Conservation (phyloP, 1,284 basidiomycete genomes). For the Thecaphora frezii region DNA sequence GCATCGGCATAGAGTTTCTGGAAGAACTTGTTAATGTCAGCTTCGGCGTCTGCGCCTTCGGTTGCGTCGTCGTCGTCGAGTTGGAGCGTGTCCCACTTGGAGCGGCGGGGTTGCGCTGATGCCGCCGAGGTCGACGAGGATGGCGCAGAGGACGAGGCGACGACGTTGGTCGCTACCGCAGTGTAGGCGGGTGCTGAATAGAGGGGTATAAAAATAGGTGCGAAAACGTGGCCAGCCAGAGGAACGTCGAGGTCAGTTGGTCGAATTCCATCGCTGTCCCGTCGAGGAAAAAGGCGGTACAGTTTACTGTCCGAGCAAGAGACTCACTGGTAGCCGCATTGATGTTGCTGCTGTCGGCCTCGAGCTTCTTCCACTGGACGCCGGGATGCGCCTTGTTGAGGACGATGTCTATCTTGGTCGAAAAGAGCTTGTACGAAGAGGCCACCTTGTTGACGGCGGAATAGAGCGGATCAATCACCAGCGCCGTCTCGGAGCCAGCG, state of each 20-base stretch:
- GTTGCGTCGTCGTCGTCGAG: conserved; percentile 29
- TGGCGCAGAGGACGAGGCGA: neutral
- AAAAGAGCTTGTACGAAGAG: conserved; percentile 31
- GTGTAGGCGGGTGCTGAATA: neutral
- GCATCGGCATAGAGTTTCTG: conserved; percentile 55
- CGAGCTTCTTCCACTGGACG: conserved; percentile 29
- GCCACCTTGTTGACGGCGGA: conserved; percentile 17
- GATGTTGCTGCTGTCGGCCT: neutral
- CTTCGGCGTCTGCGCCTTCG: conserved; percentile 18
- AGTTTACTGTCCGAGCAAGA: too few relatives aligned
- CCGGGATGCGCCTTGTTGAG: conserved; percentile 37
- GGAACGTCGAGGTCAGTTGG: too few relatives aligned
- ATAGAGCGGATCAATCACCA: conserved; percentile 33
- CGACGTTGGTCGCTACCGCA: neutral
- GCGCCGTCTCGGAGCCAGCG: conserved; percentile 17
- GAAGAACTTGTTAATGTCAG: conserved; percentile 54
- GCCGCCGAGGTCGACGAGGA: neutral
- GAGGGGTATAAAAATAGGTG: too few relatives aligned
- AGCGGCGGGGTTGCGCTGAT: conserved; percentile 11
- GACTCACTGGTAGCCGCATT: neutral
- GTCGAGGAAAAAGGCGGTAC: too few relatives aligned
- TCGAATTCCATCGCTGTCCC: too few relatives aligned
- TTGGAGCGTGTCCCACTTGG: conserved; percentile 53
- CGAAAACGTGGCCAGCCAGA: too few relatives aligned
- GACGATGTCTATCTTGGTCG: conserved; percentile 49